Evolutionary conservation across 116 monocot genomes (phyloP), one percentile per base, ranked within the genome.

Genomic region (Thalassia testudinum): DNA sequence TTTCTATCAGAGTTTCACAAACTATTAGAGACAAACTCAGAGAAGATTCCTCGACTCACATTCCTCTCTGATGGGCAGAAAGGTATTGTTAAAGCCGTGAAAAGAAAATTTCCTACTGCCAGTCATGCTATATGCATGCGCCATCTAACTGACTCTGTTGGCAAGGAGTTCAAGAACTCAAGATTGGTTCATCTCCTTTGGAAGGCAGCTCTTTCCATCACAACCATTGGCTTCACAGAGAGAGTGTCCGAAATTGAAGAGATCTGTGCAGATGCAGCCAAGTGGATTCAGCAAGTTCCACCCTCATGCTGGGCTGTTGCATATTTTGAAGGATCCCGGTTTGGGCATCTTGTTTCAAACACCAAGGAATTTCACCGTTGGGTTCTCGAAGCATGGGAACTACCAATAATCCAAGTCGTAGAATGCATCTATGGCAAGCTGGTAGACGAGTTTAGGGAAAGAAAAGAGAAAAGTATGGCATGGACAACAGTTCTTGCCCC

Each of bases 1-100:
- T 84, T 84, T 53, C 56, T 83, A 21, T 84, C 79, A 3, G 84
- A 84, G 62, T 79, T 84, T 38, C 79, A 84, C 43, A 79, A 73
- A 62, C 54, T 79, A 34, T 24, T 78, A 6, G 76, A 76, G 40
- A 55, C 50, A 12, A 72, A 56, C 58, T 61, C 53, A 8, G 75
- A 67, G 21, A 65, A 23, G 1, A 70, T 73, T 54, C 79, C 76
- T 60, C 55, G 65, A 27, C 73, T 84, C 42, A 76, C 79, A 13
- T 49, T 84, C 26, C 30, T 84, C 11, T 79, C 73, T 0, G 60
- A 73, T 58, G 75, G 79, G 16, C 66, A 56, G 12, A 73, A 70
- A 55, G 62, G 50, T 37, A 67, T 84, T 27, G 20, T 24, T 14
- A 72, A 79, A 49, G 75, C 79, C 12, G 73, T 73, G 34, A 79